These are phyloP conservation scores for Eucalyptus cloeziana DNA, from an alignment of 345 rosid species.

Conservation along the genomic window DNA sequence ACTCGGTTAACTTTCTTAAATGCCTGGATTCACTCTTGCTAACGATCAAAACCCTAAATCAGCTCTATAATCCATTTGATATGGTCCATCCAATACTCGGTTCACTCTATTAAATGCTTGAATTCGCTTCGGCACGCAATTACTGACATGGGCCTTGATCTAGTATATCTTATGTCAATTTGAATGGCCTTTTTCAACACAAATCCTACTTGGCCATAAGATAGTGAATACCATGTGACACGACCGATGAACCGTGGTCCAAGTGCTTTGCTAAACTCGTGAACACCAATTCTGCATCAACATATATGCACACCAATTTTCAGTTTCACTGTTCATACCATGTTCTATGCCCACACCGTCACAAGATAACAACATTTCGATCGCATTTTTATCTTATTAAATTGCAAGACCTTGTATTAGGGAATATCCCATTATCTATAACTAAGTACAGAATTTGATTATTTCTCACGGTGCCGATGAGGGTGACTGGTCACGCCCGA, in stretches of 20 bases:
- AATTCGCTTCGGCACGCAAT: rapidly evolving
- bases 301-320: not conserved
- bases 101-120: not conserved
- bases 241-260: rapidly evolving
- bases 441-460: not conserved
- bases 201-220: not conserved
- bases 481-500: not conserved
- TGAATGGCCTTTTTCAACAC: not conserved
- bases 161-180: not conserved
- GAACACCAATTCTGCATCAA: not conserved
- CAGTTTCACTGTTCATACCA: not conserved
- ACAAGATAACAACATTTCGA: not conserved
- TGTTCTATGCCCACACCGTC: not conserved
- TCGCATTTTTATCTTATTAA: not conserved
- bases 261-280: not conserved
- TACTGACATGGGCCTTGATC: rapidly evolving
- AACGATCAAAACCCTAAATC: not conserved
- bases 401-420: not conserved
- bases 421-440: not conserved
- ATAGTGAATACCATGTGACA: not conserved
- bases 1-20: not conserved
- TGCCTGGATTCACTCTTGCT: not conserved
- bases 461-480: not conserved
- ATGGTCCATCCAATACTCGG: rapidly evolving
- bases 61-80: not conserved